A percentile compares a stretch with the other conserved stretches of the same genome.
These are phyloP conservation scores for Rhodotorula sp. DNA, from an alignment of 1,284 basidiomycete species.

Conservation along the genomic window DNA sequence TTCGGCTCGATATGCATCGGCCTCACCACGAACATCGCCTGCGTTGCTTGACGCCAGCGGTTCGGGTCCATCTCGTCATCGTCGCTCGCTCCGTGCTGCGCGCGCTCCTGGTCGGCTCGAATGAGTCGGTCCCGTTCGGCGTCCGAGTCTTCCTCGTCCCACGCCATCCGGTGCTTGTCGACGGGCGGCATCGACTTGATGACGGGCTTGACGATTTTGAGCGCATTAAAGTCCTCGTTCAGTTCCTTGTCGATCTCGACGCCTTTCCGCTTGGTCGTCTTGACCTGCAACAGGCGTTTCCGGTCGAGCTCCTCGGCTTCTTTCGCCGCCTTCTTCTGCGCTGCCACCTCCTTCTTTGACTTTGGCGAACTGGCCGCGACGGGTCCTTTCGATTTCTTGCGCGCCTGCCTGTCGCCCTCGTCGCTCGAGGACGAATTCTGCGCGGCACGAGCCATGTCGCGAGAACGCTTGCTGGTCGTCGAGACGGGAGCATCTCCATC, in stretches of 20 bases:
- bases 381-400: conserved; percentile 20
- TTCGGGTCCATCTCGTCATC: conserved; percentile 31
- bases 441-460: neutral
- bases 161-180: conserved; percentile 21
- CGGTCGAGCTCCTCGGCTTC: conserved; percentile 5
- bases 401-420: conserved; percentile 3
- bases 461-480: conserved; percentile 11
- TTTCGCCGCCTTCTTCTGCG: conserved; percentile 28
- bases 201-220: conserved; percentile 37
- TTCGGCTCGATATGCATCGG: conserved; percentile 17
- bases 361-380: conserved; percentile 1
- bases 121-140: conserved; percentile 30
- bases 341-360: conserved; percentile 24
- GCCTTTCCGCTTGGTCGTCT: conserved; percentile 30
- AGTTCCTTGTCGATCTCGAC: conserved; percentile 25
- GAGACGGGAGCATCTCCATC: conserved; percentile 10
- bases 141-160: conserved; percentile 38
- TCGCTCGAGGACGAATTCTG: neutral
- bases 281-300: conserved; percentile 28
- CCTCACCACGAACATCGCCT: conserved; percentile 36
- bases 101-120: conserved; percentile 21
- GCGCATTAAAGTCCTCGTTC: conserved; percentile 41
- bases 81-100: neutral
- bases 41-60: conserved; percentile 24
- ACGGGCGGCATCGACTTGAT: conserved; percentile 24